Percentiles rank a stretch among this genome's conserved stretches.
These are phyloP conservation scores for Crithidia expoeki DNA, from an alignment of 208 protist genomes.

Conservation along the genomic window DNA sequence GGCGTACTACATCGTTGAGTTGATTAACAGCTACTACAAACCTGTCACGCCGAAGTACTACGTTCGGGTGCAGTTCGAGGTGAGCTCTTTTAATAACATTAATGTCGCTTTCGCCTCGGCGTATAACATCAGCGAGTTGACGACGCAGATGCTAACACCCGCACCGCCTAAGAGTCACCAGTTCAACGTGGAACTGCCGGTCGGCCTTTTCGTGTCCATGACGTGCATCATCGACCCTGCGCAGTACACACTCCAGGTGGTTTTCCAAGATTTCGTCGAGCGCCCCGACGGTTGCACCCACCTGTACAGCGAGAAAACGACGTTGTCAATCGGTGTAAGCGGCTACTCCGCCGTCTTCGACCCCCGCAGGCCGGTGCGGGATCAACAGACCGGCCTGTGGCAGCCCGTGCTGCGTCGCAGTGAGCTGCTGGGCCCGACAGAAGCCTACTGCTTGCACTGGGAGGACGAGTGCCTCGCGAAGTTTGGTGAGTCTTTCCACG, in stretches of 20 bases:
- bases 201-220: conserved; percentile 50
- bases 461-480: conserved; percentile 68
- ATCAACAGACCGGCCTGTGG: conserved; percentile 87
- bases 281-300: conserved; percentile 7
- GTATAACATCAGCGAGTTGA: conserved; percentile 43
- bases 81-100: conserved; percentile 68
- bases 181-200: conserved; percentile 37
- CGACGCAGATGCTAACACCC: conserved; percentile 42
- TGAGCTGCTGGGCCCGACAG: conserved; percentile 44
- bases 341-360: conserved; percentile 82
- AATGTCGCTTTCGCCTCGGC: conserved; percentile 46
- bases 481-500: conserved; percentile 72
- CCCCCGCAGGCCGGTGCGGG: conserved; percentile 59
- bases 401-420: conserved; percentile 48
- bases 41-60: conserved; percentile 46
- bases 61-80: conserved; percentile 70
- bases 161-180: conserved; percentile 16
- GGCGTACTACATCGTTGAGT: conserved; percentile 68
- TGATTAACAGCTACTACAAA: conserved; percentile 47
- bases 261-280: conserved; percentile 59
- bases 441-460: conserved; percentile 82
- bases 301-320: conserved; percentile 32
- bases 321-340: conserved; percentile 72
- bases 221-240: conserved; percentile 34
- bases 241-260: conserved; percentile 45